These are phyloP conservation scores for Podila horticola DNA, from an alignment of 192 early-diverging fungal genomes.

Conservation along the genomic window DNA sequence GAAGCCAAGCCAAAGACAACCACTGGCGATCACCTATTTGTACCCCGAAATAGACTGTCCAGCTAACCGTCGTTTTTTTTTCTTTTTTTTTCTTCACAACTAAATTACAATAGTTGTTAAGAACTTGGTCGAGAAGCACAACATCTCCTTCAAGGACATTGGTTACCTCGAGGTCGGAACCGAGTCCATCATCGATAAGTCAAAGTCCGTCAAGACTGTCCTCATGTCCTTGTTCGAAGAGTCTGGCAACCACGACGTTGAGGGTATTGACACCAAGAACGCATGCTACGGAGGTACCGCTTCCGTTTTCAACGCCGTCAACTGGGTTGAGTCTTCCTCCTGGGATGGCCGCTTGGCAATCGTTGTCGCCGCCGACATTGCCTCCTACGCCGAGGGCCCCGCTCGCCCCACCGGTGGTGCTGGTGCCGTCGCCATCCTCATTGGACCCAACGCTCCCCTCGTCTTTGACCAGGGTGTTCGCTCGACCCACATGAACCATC, in stretches of 20 bases:
- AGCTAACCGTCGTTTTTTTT: not conserved
- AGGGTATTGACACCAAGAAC: slow-evolving; percentile 98
- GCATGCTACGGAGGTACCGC: slow-evolving; percentile 99
- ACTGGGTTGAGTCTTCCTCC: slow-evolving; percentile 94
- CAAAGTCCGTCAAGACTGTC: slow-evolving; percentile 96
- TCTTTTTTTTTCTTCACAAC: not conserved
- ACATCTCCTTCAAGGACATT: slow-evolving; percentile 84
- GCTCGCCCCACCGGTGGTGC: slow-evolving; percentile 96
- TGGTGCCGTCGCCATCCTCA: slow-evolving; percentile 90
- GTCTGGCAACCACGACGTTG: slow-evolving; percentile 92
- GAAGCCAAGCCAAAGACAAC: not conserved
- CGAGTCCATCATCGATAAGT: slow-evolving; percentile 99
- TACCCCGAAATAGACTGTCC: no score
- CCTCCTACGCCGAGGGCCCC: slow-evolving; percentile 90
- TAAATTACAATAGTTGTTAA: slow-evolving; percentile 75
- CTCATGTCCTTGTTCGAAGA: slow-evolving; percentile 96
- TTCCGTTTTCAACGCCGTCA: slow-evolving; percentile 95
- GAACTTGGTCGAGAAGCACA: slow-evolving; percentile 93
- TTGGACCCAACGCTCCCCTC: slow-evolving; percentile 93
- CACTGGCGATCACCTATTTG: not conserved
- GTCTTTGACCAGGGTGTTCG: slow-evolving; percentile 91
- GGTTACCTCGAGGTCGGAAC: slow-evolving; percentile 98
- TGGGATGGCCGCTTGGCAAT: slow-evolving; percentile 96
- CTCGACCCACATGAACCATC: slow-evolving; percentile 95
- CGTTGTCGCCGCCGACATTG: slow-evolving; percentile 95